Evolutionary conservation across 768 basidiomycete genomes (phyloP), one percentile per base, ranked within the genome.

Genomic region (Hortiboletus flavorubellus): DNA sequence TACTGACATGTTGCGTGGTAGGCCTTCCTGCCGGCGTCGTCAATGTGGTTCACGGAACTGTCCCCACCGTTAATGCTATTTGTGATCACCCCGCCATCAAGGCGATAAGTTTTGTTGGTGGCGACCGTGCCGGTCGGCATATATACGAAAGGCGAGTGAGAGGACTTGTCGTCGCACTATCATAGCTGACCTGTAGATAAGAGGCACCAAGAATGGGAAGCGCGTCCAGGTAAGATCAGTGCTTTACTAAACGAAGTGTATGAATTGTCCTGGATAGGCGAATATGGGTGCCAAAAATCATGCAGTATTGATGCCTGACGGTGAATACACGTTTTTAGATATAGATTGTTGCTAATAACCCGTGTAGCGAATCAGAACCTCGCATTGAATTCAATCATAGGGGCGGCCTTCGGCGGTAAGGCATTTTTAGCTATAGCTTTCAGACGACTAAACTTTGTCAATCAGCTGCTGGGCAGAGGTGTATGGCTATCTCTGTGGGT

Each of bases 261-360:
- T 44, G 42, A 51, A 45, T 29, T 29, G 30, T 46, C 45, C 58
- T 54, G 10, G 38, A 33, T 29, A 87, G 74, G 84, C 87, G 10
- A 89, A 89, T 63, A 73, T 98, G 72, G 96, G 96, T n/a, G 96
- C 96, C 30, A 99, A 99, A 77, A 98, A 96, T 64, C 94, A 96
- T 71, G 92, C 86, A 16, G 81, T 96, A 14, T 70, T 96, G 62
- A 93, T 96, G 91, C 89, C 93, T 18, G 94, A 97, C 72, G 91
- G 93, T 95, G 58, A 52, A 79, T 65, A 21, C 23, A 31, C 23
- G 30, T 30, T 8, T 51, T 30, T 53, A 39, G 33, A 31, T n/a
- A 29, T 34, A 30, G n/a, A 33, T 8, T 15, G 8, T 40, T 47
- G 31, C 50, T 58, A 44, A 62, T 41, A 21, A 23, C 43, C 7